Conservation (phyloP, 257 asterid genomes). For the Henckelia pumila region DNA sequence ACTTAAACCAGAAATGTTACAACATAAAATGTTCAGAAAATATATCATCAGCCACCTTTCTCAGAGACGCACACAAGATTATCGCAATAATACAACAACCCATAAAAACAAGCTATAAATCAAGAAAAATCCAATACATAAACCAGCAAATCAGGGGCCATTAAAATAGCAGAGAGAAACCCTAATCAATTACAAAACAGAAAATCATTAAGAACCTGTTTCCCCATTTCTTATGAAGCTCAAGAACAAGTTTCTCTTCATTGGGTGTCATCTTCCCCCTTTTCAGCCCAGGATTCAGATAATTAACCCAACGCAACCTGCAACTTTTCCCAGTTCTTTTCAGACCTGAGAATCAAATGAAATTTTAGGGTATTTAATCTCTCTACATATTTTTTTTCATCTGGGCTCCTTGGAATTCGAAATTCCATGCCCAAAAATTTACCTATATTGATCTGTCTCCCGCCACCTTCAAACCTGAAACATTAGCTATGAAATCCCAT, state of each 20-base stretch:
- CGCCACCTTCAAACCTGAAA: conserved; percentile 99
- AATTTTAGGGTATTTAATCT: conserved; percentile 15
- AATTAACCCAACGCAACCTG: conserved; percentile 93
- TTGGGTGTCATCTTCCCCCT: conserved; percentile 80
- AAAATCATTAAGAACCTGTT: conserved; percentile 48
- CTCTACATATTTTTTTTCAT: neutral
- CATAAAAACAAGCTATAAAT: neutral
- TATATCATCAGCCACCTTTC: neutral
- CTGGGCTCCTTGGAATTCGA: conserved; percentile 22
- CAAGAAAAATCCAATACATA: too few relatives aligned
- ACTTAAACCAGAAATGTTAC: neutral
- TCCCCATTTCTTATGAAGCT: conserved; percentile 84
- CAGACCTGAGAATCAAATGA: conserved; percentile 44
- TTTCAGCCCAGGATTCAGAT: conserved; percentile 77
- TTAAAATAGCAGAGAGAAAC: too few relatives aligned
- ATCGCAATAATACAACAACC: neutral
- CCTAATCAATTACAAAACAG: neutral
- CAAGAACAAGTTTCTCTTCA: conserved; percentile 72
- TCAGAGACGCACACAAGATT: neutral
- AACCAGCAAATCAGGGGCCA: neutral
- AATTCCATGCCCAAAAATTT: conserved; percentile 70
- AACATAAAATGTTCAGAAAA: neutral
- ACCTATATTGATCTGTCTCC: conserved; percentile 78
- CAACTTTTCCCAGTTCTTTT: conserved; percentile 92
- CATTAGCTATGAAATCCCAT: conserved; percentile 31